phyloP scores from a whole-genome alignment of 345 rosid species.

The Capsella bursapastoris region DNA sequence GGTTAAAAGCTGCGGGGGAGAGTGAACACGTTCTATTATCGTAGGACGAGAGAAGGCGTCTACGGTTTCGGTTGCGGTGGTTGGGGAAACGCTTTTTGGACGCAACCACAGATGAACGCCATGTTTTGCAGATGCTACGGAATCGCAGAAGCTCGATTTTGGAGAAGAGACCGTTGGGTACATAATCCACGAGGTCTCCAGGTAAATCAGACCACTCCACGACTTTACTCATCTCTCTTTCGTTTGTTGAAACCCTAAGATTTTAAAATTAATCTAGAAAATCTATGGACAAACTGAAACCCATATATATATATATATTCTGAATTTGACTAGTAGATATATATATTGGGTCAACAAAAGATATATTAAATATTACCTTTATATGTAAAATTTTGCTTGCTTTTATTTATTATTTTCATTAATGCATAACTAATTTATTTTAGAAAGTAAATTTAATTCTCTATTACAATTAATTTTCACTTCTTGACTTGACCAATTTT shows the following conservation, averaged over 20 bases:
- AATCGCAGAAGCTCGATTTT: slow-evolving; percentile 31
- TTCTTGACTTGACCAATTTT: not conserved
- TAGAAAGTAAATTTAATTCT: not conserved
- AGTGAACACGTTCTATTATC: not conserved
- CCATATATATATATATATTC: not conserved
- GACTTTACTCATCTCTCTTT: slow-evolving; percentile 3
- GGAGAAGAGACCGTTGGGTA: slow-evolving; percentile 25
- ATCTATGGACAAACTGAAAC: not conserved
- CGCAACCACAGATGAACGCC: slow-evolving; percentile 26
- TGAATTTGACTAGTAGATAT: not conserved
- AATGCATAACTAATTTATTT: not conserved
- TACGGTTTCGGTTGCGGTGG: slow-evolving; percentile 8
- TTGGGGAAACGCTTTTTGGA: not conserved
- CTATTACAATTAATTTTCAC: not conserved
- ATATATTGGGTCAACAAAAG: not conserved
- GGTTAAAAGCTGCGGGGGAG: slow-evolving; percentile 26
- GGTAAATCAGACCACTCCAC: slow-evolving; percentile 18
- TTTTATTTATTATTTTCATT: not conserved
- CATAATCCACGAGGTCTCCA: slow-evolving; percentile 11
- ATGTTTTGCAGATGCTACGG: slow-evolving; percentile 35
- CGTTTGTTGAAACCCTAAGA: not conserved
- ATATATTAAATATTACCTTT: not conserved
- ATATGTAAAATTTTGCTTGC: not conserved
- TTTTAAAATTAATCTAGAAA: not conserved
- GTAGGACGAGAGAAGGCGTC: slow-evolving; percentile 3